A percentile compares a stretch with the other conserved stretches of the same genome.
phyloP scores from a whole-genome alignment of 1,284 basidiomycete genomes.

The Ustanciosporium gigantosporum region DNA sequence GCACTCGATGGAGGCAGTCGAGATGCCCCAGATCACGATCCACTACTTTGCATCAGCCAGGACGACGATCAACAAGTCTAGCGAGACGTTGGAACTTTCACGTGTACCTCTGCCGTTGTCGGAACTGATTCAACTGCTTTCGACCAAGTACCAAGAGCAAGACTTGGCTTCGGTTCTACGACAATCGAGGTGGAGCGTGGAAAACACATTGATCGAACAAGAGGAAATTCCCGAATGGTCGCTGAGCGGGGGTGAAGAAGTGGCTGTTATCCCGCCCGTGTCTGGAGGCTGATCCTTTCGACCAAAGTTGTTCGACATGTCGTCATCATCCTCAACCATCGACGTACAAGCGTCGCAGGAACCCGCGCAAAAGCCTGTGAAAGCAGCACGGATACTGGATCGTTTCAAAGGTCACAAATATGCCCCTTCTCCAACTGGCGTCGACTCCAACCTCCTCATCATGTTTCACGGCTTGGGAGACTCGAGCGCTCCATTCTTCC shows the following conservation, averaged over 20 bases:
- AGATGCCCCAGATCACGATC: background rate
- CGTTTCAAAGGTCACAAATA: conserved; percentile 62
- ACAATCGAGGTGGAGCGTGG: conserved; percentile 69
- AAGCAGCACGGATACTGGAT: background rate
- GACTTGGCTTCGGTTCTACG: conserved; percentile 2
- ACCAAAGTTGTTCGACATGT: background rate
- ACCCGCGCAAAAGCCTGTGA: conserved; percentile 2
- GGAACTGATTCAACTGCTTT: conserved; percentile 66
- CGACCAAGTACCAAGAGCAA: conserved; percentile 10
- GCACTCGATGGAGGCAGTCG: no score
- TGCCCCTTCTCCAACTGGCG: conserved; percentile 73
- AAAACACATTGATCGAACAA: conserved; percentile 69
- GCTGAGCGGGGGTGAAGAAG: conserved; percentile 73
- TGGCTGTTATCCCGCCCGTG: conserved; percentile 79
- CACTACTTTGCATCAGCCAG: conserved; percentile 35
- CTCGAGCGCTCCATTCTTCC: conserved; percentile 74
- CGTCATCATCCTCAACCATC: background rate
- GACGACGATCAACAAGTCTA: conserved; percentile 17
- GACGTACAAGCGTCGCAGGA: background rate
- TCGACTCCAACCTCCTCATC: conserved; percentile 82
- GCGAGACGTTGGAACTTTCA: conserved; percentile 13
- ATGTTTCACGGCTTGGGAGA: conserved; percentile 88
- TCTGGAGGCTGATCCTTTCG: conserved; percentile 70
- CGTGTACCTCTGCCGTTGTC: conserved; percentile 65
- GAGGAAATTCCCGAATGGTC: conserved; percentile 65